Conservation (phyloP, 352 stramenopile species). For the Phytopythium montanum region DNA sequence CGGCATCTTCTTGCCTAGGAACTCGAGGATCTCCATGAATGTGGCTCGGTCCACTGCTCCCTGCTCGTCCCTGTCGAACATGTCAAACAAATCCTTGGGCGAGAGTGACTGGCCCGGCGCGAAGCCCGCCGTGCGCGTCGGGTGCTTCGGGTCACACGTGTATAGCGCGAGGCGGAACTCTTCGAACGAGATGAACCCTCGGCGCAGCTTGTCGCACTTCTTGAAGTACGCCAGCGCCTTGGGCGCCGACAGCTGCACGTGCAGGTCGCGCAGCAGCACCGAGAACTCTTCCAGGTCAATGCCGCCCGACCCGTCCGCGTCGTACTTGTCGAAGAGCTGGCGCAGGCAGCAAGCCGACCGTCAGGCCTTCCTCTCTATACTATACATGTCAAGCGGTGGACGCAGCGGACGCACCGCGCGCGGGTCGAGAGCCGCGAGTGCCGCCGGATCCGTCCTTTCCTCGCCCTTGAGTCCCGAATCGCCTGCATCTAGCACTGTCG, state of each 20-base stretch:
- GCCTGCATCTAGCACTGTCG: constrained; percentile 42
- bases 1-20: constrained; percentile 59
- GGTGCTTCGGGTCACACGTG: constrained; percentile 80
- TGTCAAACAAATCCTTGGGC: constrained; percentile 77
- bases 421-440: constrained; percentile 46
- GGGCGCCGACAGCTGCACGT: constrained; percentile 55
- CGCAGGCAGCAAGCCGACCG: too few relatives aligned
- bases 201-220: constrained; percentile 58
- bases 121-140: constrained; percentile 61
- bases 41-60: constrained; percentile 59
- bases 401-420: constrained; percentile 26
- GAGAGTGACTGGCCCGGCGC: constrained; percentile 60
- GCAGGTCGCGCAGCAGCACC: constrained; percentile 55
- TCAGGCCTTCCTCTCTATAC: too few relatives aligned
- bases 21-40: constrained; percentile 67
- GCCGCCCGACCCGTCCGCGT: constrained; percentile 65
- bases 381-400: too few relatives aligned
- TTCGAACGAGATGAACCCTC: constrained; percentile 71
- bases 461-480: constrained; percentile 35
- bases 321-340: constrained; percentile 84
- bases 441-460: constrained; percentile 34
- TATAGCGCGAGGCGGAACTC: constrained; percentile 78
- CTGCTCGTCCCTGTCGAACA: constrained; percentile 74
- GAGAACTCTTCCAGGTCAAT: constrained; percentile 82
- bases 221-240: constrained; percentile 80